Percentiles rank a stretch among this genome's conserved stretches.
These are phyloP conservation scores for Beverwykella pulmonaria DNA, from an alignment of 495 filamentous ascomycete species.

Conservation along the genomic window DNA sequence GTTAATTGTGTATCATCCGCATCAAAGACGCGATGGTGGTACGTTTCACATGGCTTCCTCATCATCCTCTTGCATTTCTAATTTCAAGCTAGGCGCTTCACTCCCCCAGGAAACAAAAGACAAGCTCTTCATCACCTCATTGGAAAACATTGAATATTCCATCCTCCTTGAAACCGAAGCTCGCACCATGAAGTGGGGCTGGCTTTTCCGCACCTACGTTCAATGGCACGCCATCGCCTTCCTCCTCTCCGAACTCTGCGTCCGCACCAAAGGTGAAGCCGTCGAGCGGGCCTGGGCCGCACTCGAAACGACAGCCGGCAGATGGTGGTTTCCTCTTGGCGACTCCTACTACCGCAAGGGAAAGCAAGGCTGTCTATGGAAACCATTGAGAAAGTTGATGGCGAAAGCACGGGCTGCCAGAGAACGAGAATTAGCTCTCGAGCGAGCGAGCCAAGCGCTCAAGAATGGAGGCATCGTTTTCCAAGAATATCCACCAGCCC, in stretches of 20 bases:
- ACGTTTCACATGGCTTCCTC: neutral
- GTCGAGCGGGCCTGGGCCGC: conserved; percentile 83
- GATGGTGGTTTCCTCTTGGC: conserved; percentile 34
- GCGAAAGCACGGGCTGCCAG: conserved; percentile 36
- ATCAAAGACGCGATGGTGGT: conserved; percentile 48
- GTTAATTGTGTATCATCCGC: conserved; percentile 66
- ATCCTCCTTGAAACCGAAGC: conserved; percentile 62
- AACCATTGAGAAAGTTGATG: conserved; percentile 39
- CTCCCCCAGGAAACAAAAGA: conserved; percentile 64
- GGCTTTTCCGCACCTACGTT: conserved; percentile 80
- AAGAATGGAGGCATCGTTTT: conserved; percentile 15
- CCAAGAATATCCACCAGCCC: conserved; percentile 2
- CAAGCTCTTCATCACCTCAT: conserved; percentile 71
- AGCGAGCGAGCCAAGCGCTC: conserved; percentile 28
- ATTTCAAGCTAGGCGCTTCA: conserved; percentile 28
- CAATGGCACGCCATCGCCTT: conserved; percentile 83
- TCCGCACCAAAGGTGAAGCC: conserved; percentile 65
- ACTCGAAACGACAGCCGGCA: conserved; percentile 51
- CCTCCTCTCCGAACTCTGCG: conserved; percentile 74
- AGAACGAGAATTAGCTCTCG: conserved; percentile 32
- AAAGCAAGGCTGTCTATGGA: conserved; percentile 33
- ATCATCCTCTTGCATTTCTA: neutral
- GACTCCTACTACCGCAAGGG: conserved; percentile 4
- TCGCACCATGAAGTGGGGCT: conserved; percentile 68
- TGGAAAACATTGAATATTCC: conserved; percentile 78